Percentiles rank a stretch among this genome's conserved stretches.
phyloP scores from a whole-genome alignment of 768 basidiomycete species.

The Suillus alpinus region DNA sequence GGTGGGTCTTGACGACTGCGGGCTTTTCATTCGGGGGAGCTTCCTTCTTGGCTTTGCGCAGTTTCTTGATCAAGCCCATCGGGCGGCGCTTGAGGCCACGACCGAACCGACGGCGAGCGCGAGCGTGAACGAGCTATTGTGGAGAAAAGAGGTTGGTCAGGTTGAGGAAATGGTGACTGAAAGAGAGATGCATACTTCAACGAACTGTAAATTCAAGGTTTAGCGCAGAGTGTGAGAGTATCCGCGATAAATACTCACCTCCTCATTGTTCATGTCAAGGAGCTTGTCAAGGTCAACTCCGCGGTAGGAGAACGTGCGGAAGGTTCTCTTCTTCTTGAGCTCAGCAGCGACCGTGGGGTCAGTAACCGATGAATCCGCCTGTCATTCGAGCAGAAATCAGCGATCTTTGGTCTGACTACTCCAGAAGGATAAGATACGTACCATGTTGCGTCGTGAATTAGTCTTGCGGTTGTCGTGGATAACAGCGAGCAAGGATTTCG shows the following conservation, averaged over 20 bases:
- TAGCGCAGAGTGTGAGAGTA: not conserved
- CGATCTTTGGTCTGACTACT: not conserved
- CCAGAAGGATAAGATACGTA: constrained; percentile 9
- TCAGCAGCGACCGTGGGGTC: constrained; percentile 94
- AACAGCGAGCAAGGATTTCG: constrained; percentile 11
- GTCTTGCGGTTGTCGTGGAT: constrained; percentile 27
- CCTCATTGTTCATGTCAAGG: constrained; percentile 93
- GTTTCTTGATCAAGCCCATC: constrained; percentile 98
- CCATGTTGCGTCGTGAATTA: constrained; percentile 32
- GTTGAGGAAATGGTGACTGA: constrained; percentile 4
- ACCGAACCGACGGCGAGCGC: constrained; percentile 97
- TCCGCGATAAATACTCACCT: constrained; percentile 49
- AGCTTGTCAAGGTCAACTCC: constrained; percentile 98
- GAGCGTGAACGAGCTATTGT: constrained; percentile 89
- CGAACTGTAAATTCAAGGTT: constrained; percentile 47
- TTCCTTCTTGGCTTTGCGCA: constrained; percentile 99
- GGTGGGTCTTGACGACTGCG: constrained; percentile 96
- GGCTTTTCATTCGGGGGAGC: constrained; percentile 99
- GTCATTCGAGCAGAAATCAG: constrained; percentile 7
- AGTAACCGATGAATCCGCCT: constrained; percentile 84
- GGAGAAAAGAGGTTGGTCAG: not conserved
- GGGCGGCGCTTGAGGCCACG: constrained; percentile 98
- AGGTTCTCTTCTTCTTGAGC: constrained; percentile 97
- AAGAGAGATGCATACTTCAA: constrained; percentile 57
- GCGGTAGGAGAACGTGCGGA: constrained; percentile 98